Conservation (phyloP, 2,329 filamentous ascomycete genomes). For the Arachnomyces sp. region DNA sequence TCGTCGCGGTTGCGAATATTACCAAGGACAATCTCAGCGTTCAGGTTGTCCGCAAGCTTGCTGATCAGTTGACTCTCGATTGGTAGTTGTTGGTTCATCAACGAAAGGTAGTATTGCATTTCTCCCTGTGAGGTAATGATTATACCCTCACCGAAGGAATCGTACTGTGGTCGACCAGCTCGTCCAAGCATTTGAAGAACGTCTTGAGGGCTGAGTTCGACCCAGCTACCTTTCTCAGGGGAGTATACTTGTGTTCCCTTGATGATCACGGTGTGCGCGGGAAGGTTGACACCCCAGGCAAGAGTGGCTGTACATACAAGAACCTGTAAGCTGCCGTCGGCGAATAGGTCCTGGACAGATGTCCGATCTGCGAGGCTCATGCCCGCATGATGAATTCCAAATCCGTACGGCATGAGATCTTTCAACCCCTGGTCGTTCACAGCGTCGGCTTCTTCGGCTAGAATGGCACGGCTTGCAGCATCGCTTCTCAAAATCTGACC, state of each 20-base stretch:
- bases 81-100: conserved; percentile 93
- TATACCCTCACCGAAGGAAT: conserved; percentile 96
- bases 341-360: conserved; percentile 90
- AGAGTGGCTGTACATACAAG: conserved; percentile 96
- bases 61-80: conserved; percentile 96
- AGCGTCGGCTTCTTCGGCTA: conserved; percentile 74
- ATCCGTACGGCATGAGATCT: conserved; percentile 89
- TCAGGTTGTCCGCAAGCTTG: conserved; percentile 89
- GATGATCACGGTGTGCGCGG: conserved; percentile 96
- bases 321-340: conserved; percentile 84
- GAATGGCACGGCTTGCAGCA: conserved; percentile 79
- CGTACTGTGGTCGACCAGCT: conserved; percentile 91
- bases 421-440: conserved; percentile 84
- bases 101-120: conserved; percentile 92
- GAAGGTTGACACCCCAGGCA: conserved; percentile 97
- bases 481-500: conserved; percentile 91
- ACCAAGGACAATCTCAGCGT: conserved; percentile 90
- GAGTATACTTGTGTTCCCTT: conserved; percentile 98
- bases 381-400: conserved; percentile 96
- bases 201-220: conserved; percentile 93
- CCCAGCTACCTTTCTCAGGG: conserved; percentile 97
- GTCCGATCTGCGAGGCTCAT: conserved; percentile 94
- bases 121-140: conserved; percentile 95
- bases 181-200: conserved; percentile 98
- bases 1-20: conserved; percentile 89